Conservation (phyloP, 164 flowering plant species). For the Tinospora cordifolia region DNA sequence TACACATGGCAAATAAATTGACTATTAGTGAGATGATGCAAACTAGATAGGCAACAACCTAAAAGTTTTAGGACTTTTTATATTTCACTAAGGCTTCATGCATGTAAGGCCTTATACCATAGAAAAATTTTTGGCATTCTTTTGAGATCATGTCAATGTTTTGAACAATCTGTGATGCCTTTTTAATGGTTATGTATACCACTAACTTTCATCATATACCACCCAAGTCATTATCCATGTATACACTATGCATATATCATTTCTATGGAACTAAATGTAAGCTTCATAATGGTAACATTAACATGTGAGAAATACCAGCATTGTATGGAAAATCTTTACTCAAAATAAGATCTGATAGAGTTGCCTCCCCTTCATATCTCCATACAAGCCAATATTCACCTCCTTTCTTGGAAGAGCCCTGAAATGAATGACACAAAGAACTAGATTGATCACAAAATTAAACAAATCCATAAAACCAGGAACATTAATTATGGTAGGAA, state of each 20-base stretch:
- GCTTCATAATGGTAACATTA: background rate
- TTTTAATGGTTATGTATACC: background rate
- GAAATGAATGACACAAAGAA: slow-evolving; percentile 20
- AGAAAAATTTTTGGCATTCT: too few relatives aligned
- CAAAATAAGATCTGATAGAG: slow-evolving; percentile 76
- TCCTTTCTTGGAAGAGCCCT: slow-evolving; percentile 79
- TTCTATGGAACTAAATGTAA: too few relatives aligned
- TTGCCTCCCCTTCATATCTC: slow-evolving; percentile 86
- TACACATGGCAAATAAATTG: too few relatives aligned
- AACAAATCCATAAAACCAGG: slow-evolving; percentile 1
- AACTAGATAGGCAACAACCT: too few relatives aligned
- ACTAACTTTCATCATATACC: background rate
- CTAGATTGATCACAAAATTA: background rate
- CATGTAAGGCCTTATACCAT: too few relatives aligned
- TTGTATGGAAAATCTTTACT: slow-evolving; percentile 97
- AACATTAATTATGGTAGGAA: background rate
- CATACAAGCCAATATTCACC: slow-evolving; percentile 91
- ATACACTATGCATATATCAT: background rate
- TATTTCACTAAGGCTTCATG: too few relatives aligned
- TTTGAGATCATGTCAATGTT: background rate
- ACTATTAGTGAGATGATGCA: too few relatives aligned
- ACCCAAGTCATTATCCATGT: background rate
- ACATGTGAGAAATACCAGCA: slow-evolving; percentile 46
- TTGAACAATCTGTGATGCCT: background rate
- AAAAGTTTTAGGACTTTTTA: too few relatives aligned